These are phyloP conservation scores for Acorus calamus DNA, from an alignment of 106 monocot genomes.

Conservation along the genomic window DNA sequence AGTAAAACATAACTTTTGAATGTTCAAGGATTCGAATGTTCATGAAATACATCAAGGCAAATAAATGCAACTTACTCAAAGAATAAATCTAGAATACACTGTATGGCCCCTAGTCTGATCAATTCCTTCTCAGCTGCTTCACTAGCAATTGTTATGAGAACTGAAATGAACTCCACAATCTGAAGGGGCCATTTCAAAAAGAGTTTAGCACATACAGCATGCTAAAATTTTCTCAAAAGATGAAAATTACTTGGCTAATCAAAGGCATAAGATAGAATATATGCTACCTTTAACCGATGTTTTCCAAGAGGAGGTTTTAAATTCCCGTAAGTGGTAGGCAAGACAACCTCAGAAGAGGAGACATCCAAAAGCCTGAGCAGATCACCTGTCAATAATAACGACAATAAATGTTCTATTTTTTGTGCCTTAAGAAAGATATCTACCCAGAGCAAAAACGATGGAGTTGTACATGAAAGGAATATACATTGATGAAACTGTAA, in stretches of 20 bases:
- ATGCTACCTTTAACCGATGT: constrained; percentile 77
- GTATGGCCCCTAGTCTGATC: constrained; percentile 52
- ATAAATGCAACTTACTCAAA: constrained; percentile 62
- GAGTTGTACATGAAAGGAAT: too few species aligned
- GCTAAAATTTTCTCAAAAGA: too few species aligned
- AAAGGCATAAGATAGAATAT: too few species aligned
- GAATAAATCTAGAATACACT: constrained; percentile 63
- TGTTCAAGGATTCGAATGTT: background rate
- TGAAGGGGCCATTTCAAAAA: constrained; percentile 18
- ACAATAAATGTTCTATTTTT: too few species aligned
- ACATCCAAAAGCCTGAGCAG: constrained; percentile 74
- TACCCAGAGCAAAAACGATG: too few species aligned
- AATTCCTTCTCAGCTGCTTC: constrained; percentile 70
- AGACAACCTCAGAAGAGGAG: constrained; percentile 38
- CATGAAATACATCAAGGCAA: background rate
- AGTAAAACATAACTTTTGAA: background rate
- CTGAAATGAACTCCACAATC: constrained; percentile 99
- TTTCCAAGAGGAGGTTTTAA: constrained; percentile 90
- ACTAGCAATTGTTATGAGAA: constrained; percentile 72
- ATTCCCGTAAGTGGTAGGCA: constrained; percentile 77
- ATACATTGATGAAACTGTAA: too few species aligned
- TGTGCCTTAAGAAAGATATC: too few species aligned
- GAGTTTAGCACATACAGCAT: too few species aligned
- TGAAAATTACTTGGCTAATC: too few species aligned
- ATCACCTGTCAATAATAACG: constrained; percentile 32